These are phyloP conservation scores for Trichoderma reesei DNA, from an alignment of 495 filamentous ascomycete genomes.

Conservation along the genomic window DNA sequence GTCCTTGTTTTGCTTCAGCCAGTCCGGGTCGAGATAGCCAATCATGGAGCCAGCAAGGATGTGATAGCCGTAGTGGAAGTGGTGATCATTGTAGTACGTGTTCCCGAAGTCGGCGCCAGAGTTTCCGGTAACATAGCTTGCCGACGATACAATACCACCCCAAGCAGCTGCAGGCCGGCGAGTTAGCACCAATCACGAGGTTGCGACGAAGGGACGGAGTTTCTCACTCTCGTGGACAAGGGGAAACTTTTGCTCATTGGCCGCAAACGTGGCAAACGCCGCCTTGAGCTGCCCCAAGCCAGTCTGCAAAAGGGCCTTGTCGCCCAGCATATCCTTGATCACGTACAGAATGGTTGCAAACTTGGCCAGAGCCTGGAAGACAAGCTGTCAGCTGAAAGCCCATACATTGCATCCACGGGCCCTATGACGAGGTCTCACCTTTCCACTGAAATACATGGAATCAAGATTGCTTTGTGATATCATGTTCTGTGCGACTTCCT, in stretches of 20 bases:
- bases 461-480: conserved; percentile 59
- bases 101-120: conserved; percentile 70
- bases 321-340: conserved; percentile 53
- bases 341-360: conserved; percentile 68
- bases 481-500: conserved; percentile 68
- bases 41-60: conserved; percentile 83
- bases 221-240: conserved; percentile 65
- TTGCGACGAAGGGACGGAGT: not conserved
- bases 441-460: conserved; percentile 94
- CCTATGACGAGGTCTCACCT: conserved; percentile 33
- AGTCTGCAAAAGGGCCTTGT: conserved; percentile 46
- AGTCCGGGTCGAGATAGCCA: conserved; percentile 65
- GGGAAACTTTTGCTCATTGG: conserved; percentile 67
- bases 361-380: conserved; percentile 63
- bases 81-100: conserved; percentile 88
- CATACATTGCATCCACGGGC: not conserved
- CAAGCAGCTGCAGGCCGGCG: conserved; percentile 41
- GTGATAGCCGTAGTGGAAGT: conserved; percentile 90
- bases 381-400: conserved; percentile 16
- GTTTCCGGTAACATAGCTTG: conserved; percentile 66
- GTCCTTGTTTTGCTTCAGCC: conserved; percentile 61
- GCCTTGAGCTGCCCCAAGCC: conserved; percentile 60
- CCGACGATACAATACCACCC: conserved; percentile 78
- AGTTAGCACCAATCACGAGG: not conserved
- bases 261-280: conserved; percentile 64